Base-by-base conservation (phyloP, 163 green algal genomes). In the Scenedesmus sp. region DNA sequence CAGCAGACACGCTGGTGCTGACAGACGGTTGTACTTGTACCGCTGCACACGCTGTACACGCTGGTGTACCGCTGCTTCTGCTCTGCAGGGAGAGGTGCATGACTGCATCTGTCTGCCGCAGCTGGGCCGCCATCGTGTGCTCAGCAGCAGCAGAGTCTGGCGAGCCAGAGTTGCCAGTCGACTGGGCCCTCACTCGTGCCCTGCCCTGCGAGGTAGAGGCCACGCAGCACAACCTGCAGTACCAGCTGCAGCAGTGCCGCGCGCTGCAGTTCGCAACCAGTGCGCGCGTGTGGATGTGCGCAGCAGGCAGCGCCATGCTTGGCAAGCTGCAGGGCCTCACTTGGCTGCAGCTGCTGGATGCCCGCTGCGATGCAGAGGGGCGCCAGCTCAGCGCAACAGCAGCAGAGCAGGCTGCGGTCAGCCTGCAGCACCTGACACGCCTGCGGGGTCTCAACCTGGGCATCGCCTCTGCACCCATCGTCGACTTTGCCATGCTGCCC, bases 161-260 rank as follows among this genome's bases (percentile, higher is more conserved):
- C 16, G 65, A 40, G 6, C 30, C 30, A 40, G 65, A 76, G 65
- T 7, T 18, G 12, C 65, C 30, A 76, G 6, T 7, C 65, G 30
- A 46, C 51, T 85, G 70, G 85, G 49, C 49, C 16, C 18, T 56
- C 13, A 78, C 70, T 4, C 37, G 70, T 5, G n/a, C 37, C 0
- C 46, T 51, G 33, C 33, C 70, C 12, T 85, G 46, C 78, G 85
- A 90, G 18, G 72, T 90, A 6, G 13, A 43, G 18, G 85, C 85
- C 33, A 42, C 24, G 22, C 49, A 78, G 40, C 49, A 90, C 26
- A 53, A 89, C n/a, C 85, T 85, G 85, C 85, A 82, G 85, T 76
- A 42, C 37, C 76, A 80, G 72, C 70, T 90, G 70, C 85, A 85
- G 70, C 72, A 53, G 44, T 90, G 85, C 85, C 59, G 56, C 46